phyloP scores from a whole-genome alignment of 805 yeast species.

The Ogataea corticis region DNA sequence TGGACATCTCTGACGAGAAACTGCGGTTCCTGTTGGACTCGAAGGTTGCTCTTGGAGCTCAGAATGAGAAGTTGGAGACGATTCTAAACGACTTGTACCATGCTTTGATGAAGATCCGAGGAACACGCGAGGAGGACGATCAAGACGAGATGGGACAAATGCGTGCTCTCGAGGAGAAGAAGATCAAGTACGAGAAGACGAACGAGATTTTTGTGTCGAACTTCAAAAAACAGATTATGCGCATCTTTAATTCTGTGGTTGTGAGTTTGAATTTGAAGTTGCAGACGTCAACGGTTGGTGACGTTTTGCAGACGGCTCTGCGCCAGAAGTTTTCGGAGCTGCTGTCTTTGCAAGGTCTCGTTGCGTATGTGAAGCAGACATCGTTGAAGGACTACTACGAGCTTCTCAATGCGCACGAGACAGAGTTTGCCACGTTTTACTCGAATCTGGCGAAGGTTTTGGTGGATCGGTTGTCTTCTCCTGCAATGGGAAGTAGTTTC shows the following conservation, averaged over 20 bases:
- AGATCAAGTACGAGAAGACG: constrained; percentile 57
- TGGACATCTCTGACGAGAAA: constrained; percentile 60
- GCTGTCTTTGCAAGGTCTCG: constrained; percentile 47
- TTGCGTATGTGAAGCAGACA: constrained; percentile 59
- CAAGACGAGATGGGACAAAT: constrained; percentile 56
- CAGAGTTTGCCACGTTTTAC: constrained; percentile 31
- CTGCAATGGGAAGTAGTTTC: constrained; percentile 9
- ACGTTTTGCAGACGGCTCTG: constrained; percentile 15
- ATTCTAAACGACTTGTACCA: constrained; percentile 56
- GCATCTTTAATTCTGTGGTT: constrained; percentile 28
- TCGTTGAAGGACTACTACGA: constrained; percentile 47
- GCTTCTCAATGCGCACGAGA: constrained; percentile 41
- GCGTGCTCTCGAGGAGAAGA: constrained; percentile 71
- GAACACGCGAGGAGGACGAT: constrained; percentile 40
- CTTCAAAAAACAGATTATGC: constrained; percentile 37
- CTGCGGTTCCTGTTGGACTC: constrained; percentile 47
- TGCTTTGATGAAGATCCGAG: constrained; percentile 66
- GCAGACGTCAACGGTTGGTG: constrained; percentile 15
- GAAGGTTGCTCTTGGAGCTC: constrained; percentile 48
- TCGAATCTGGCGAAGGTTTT: constrained; percentile 27
- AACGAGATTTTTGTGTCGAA: constrained; percentile 49
- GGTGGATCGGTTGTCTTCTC: constrained; percentile 11
- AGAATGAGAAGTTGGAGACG: constrained; percentile 49
- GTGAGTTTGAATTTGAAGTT: constrained; percentile 33
- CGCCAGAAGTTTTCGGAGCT: constrained; percentile 38